These are phyloP conservation scores for Backusella liffmaniae DNA, from an alignment of 192 early-diverging fungal species.

Conservation along the genomic window DNA sequence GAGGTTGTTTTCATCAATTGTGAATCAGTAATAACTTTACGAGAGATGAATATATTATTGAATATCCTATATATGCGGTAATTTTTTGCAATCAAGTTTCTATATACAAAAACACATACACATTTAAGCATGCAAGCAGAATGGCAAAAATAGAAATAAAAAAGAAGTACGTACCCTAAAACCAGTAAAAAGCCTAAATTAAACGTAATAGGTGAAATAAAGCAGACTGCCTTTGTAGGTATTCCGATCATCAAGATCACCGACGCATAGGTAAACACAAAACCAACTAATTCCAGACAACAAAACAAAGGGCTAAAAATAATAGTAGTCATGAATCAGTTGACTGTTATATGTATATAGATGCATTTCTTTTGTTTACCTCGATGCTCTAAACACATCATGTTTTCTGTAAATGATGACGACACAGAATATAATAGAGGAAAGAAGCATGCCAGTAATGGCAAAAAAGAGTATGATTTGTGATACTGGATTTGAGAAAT, in stretches of 20 bases:
- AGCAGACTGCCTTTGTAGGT: conserved; percentile 36
- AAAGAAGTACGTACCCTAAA: conserved; percentile 12
- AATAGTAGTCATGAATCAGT: not conserved
- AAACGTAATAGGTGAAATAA: conserved; percentile 35
- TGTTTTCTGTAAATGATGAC: conserved; percentile 34
- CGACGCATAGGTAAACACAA: conserved; percentile 41
- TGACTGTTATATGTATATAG: not conserved
- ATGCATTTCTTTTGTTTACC: conserved; percentile 19
- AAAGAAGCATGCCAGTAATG: conserved; percentile 29
- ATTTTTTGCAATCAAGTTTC: conserved; percentile 54
- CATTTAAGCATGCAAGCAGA: not conserved
- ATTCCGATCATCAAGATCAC: conserved; percentile 38
- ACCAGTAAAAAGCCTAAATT: conserved; percentile 41
- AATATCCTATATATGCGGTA: conserved; percentile 55
- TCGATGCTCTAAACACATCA: conserved; percentile 41
- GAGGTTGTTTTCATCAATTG: conserved; percentile 44
- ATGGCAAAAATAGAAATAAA: not conserved
- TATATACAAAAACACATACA: conserved; percentile 17
- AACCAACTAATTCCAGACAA: conserved; percentile 49
- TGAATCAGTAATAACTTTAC: conserved; percentile 43
- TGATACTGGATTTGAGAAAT: conserved; percentile 27
- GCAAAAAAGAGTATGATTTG: conserved; percentile 32
- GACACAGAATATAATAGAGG: conserved; percentile 23
- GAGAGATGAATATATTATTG: conserved; percentile 48
- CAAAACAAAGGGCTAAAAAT: conserved; percentile 45